Evolutionary conservation across 2,329 filamentous ascomycete species (phyloP), one percentile per base, ranked within the genome.

Genomic region (Phyllosticta citriasiana): DNA sequence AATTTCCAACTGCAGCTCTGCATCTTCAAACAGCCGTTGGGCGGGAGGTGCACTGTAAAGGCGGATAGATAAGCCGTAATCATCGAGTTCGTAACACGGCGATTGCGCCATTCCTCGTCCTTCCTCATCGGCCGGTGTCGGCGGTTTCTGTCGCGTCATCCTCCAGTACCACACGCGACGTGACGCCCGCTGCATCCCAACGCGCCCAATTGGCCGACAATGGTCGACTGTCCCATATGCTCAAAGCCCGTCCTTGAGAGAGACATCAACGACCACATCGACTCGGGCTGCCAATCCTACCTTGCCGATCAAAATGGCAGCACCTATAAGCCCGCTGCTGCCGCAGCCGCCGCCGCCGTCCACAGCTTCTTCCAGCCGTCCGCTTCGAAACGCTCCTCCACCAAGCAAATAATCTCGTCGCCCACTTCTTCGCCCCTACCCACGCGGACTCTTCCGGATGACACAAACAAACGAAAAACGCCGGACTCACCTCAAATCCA

Each of bases 251-350:
- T 94, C 68, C 87, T 84, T 65, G 77, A 87, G 66, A 77, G 78
- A 69, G 83, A 88, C 66, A 97, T 97, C 79, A 97, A 97, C 76
- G 81, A 82, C 66, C 93, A 97, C 74, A 85, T 97, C 71, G 94
- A 97, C 76, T 93, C 90, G 30, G 83, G 83, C 65, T 97, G 93
- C 77, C 74, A 82, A 63, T 80, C 78, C 40, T 87, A 87, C 71
- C 73, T 94, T 64, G 77, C 88, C 61, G 83, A 86, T 63, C 70
- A 78, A 66, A 69, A 73, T 33, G 65, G 63, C 30, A 57, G 67
- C 64, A 68, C 72, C 10, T 72, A 73, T 25, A 78, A 74, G 65
- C 69, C 53, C 53, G 64, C 14, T 5, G 40, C 33, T 10, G 19
- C 19, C 19, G 19, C 27, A 2, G 27, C 26, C 26, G 26, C 65